Percentiles rank a stretch among this genome's conserved stretches.
These are phyloP conservation scores for Suhomyces sp. DNA, from an alignment of 805 yeast genomes.

Conservation along the genomic window DNA sequence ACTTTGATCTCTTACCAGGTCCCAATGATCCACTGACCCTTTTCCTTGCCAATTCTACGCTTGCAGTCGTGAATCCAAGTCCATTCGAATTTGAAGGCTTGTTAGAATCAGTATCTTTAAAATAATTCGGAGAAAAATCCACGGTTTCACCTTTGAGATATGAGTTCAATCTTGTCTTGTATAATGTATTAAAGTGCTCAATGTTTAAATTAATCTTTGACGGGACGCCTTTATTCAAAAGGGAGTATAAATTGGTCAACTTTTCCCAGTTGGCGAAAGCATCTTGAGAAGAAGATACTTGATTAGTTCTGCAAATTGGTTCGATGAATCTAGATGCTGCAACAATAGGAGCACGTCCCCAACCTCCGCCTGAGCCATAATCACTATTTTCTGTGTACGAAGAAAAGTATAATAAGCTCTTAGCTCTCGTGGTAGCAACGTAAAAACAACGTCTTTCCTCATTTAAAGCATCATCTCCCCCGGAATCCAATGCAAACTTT, in stretches of 20 bases:
- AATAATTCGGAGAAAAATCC: neutral
- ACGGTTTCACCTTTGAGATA: slow-evolving; percentile 12
- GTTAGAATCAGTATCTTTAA: neutral
- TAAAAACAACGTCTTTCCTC: slow-evolving; percentile 86
- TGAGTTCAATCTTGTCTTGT: slow-evolving; percentile 12
- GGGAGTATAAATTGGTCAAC: slow-evolving; percentile 19
- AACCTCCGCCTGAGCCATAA: slow-evolving; percentile 10
- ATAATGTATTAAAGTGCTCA: slow-evolving; percentile 12
- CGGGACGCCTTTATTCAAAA: slow-evolving; percentile 10
- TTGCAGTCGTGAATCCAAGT: slow-evolving; percentile 5
- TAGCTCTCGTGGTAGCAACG: slow-evolving; percentile 88
- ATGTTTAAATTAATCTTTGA: neutral
- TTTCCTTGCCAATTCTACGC: slow-evolving; percentile 8
- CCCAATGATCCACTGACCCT: neutral
- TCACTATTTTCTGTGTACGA: slow-evolving; percentile 20
- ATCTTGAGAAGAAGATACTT: slow-evolving; percentile 12
- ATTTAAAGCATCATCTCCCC: slow-evolving; percentile 35
- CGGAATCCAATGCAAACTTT: slow-evolving; percentile 38
- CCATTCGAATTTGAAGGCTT: slow-evolving; percentile 10
- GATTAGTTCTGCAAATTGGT: slow-evolving; percentile 7
- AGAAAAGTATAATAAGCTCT: slow-evolving; percentile 50
- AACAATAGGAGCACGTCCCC: slow-evolving; percentile 22
- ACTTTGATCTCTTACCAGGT: neutral
- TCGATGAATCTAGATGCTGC: slow-evolving; percentile 30
- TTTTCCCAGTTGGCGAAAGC: slow-evolving; percentile 18